Conservation (phyloP, 2,329 filamentous ascomycete species). For the Penicillium freii region DNA sequence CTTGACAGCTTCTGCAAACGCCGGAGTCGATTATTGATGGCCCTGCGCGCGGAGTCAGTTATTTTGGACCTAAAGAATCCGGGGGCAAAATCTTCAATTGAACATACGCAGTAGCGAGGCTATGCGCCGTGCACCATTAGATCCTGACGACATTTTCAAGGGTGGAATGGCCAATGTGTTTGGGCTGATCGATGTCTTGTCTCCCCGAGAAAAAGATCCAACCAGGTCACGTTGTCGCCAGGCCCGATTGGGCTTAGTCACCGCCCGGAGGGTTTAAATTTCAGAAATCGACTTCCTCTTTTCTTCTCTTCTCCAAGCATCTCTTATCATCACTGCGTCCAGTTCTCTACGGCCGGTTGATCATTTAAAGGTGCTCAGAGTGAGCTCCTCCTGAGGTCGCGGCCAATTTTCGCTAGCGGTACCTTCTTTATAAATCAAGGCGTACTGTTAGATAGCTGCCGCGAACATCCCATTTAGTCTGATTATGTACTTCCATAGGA, state of each 20-base stretch:
- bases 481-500: neutral
- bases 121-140: slow-evolving; percentile 43
- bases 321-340: slow-evolving; percentile 92
- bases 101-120: slow-evolving; percentile 41
- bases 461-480: slow-evolving; percentile 61
- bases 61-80: neutral
- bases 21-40: slow-evolving; percentile 40
- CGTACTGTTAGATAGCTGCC: slow-evolving; percentile 96
- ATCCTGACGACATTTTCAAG: slow-evolving; percentile 40
- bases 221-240: slow-evolving; percentile 37
- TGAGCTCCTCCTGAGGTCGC: slow-evolving; percentile 53
- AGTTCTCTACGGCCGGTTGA: slow-evolving; percentile 72
- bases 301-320: slow-evolving; percentile 60
- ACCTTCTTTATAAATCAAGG: slow-evolving; percentile 69
- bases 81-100: neutral
- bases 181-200: slow-evolving; percentile 16
- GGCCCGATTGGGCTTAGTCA: slow-evolving; percentile 24
- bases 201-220: slow-evolving; percentile 40
- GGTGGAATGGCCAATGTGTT: slow-evolving; percentile 13
- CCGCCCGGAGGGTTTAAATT: slow-evolving; percentile 28
- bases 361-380: slow-evolving; percentile 91
- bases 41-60: slow-evolving; percentile 26
- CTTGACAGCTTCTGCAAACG: slow-evolving; percentile 47
- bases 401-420: slow-evolving; percentile 99
- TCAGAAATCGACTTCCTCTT: slow-evolving; percentile 24